Evolutionary conservation across 768 basidiomycete genomes (phyloP), one percentile per base, ranked within the genome.

Genomic region (Pleurotus djamor): DNA sequence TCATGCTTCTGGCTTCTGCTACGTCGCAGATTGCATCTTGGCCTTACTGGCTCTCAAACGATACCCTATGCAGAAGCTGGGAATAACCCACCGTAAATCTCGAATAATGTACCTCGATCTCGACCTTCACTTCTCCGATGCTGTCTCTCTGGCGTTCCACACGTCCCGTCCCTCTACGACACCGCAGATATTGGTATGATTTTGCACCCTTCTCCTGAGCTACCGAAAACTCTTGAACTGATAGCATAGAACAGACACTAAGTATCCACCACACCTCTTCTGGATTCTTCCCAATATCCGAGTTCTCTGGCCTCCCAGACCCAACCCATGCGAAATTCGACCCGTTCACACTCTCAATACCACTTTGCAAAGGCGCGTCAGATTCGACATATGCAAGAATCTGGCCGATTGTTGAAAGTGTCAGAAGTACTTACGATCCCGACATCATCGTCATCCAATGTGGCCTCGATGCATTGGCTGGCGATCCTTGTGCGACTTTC

Each of bases 51-150:
- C 82, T 4, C 79, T 97, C 45, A 86, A 83, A 63, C 78, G 79
- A 62, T 68, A 54, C 60, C 50, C 61, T 60, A 14, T 28, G 62
- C 57, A 37, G 58, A 5, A 14, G 37, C 35, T 32, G 60, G 28
- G 10, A 43, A 16, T 58, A 32, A 52, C 21, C 3, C 21, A 60
- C 34, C 68, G 72, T 57, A 82, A 80, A 61, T 78, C 83, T 0
- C 83, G 90, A 2, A 80, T 95, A 9, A 86, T 98, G 84, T 97
- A 97, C 72, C 79, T 98, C 51, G 96, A 98, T 68, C 74, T 98
- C 7, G 96, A 98, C 69, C 78, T 97, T 2, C 96, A 98, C 69
- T 94, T 92, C 65, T 91, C 90, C 4, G 94, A 97, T 66, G 94
- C 85, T 0, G 93, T 96, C 48, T 89, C 90, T 0, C 82, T 89